Evolutionary conservation across 1,139 yeast species (phyloP).

Genomic region (Yamadazyma aaseri): DNA sequence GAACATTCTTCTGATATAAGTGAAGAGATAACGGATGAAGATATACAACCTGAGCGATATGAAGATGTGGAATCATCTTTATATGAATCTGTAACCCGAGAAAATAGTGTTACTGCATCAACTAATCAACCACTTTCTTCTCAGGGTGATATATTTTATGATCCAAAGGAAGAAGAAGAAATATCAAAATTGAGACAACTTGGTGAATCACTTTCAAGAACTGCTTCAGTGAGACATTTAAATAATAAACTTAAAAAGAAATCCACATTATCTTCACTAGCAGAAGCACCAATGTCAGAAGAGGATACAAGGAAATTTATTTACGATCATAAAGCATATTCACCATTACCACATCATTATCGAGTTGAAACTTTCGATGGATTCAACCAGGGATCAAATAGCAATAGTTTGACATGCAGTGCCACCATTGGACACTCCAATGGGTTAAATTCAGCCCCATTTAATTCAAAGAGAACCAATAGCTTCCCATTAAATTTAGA

Average conservation of each 20-base stretch:
- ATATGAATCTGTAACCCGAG: background rate
- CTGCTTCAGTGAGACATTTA: slow-evolving; percentile 26
- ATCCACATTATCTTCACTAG: slow-evolving; percentile 7
- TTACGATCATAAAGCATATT: slow-evolving; percentile 17
- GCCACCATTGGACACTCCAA: background rate
- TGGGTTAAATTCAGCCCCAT: background rate
- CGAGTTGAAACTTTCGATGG: slow-evolving; percentile 17
- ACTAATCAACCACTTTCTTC: background rate
- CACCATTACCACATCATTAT: slow-evolving; percentile 18
- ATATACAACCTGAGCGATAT: background rate
- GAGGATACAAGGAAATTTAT: slow-evolving; percentile 18
- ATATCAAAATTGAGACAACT: slow-evolving; percentile 24
- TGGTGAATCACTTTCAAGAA: slow-evolving; percentile 32
- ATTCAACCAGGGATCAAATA: slow-evolving; percentile 4
- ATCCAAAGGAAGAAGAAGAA: slow-evolving; percentile 22
- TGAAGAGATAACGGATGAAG: background rate
- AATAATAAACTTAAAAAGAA: slow-evolving; percentile 12
- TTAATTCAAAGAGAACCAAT: background rate
- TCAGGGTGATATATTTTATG: slow-evolving; percentile 7
- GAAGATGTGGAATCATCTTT: background rate
- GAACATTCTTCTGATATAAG: background rate
- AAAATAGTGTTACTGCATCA: background rate
- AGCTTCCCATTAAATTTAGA: no score
- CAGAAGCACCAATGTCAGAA: slow-evolving; percentile 13
- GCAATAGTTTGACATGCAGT: background rate